Conservation (phyloP, 2,329 filamentous ascomycete genomes). For the Davidsoniella virescens region DNA sequence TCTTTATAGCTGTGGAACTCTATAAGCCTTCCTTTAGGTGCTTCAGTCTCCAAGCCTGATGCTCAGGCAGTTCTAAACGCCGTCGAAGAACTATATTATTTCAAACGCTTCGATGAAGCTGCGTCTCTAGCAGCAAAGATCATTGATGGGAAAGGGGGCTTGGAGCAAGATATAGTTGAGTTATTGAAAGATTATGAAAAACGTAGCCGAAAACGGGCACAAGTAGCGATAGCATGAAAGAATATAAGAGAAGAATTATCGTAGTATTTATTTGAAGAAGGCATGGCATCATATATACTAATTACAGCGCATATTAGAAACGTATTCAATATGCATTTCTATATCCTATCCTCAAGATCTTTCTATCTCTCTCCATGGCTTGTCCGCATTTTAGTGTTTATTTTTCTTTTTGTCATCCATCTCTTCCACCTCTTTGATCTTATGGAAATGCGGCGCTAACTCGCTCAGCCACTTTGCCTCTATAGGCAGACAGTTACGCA, state of each 20-base stretch:
- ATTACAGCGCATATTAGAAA: neutral
- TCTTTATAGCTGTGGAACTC: neutral
- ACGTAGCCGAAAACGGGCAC: neutral
- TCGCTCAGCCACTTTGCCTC: conserved; percentile 74
- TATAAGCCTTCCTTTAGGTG: conserved; percentile 23
- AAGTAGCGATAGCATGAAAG: neutral
- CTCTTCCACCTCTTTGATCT: conserved; percentile 73
- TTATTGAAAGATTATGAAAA: conserved; percentile 25
- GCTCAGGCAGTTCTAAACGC: conserved; percentile 37
- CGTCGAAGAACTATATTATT: conserved; percentile 42
- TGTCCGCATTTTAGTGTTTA: conserved; percentile 15
- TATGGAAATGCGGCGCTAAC: conserved; percentile 87
- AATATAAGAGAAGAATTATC: neutral
- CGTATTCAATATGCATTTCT: neutral
- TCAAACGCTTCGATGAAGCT: conserved; percentile 29
- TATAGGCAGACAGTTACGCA: conserved; percentile 73
- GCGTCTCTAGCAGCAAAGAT: conserved; percentile 24
- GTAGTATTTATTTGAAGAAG: neutral
- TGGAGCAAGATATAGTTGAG: conserved; percentile 29
- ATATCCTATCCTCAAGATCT: too few species aligned
- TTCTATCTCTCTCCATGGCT: neutral
- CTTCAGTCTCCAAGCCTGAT: conserved; percentile 27
- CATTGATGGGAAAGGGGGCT: conserved; percentile 17
- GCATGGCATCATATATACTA: neutral
- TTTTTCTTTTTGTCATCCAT: conserved; percentile 50